Conservation (phyloP, 495 filamentous ascomycete genomes). For the Xylaria acuta region DNA sequence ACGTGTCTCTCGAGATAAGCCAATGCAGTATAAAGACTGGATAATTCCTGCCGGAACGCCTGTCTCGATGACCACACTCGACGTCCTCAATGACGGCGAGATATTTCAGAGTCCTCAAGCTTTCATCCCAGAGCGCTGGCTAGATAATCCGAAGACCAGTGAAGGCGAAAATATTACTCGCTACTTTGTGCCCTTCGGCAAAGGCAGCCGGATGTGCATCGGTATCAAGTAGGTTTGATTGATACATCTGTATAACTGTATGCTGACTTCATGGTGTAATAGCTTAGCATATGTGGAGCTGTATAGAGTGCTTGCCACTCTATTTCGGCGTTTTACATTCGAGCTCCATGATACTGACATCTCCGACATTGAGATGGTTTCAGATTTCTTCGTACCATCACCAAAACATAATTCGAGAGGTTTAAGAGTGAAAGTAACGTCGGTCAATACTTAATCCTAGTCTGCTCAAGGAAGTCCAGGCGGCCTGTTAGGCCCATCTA, state of each 20-base stretch:
- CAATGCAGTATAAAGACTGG: constrained; percentile 46
- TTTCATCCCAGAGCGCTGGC: constrained; percentile 57
- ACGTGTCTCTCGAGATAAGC: constrained; percentile 36
- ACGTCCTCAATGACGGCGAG: constrained; percentile 46
- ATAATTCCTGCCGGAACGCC: constrained; percentile 35
- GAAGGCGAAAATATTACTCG: neutral
- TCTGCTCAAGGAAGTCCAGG: no score
- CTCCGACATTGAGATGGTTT: neutral
- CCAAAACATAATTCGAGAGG: constrained; percentile 1
- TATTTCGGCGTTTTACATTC: constrained; percentile 21
- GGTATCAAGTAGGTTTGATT: constrained; percentile 2
- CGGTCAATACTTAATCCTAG: neutral
- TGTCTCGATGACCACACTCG: constrained; percentile 36
- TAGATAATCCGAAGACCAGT: constrained; percentile 17
- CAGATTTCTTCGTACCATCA: constrained; percentile 11
- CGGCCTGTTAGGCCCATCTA: no score
- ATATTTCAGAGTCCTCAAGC: constrained; percentile 45
- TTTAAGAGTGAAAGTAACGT: neutral
- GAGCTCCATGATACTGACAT: constrained; percentile 14
- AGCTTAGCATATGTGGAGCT: constrained; percentile 21
- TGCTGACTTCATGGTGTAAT: neutral
- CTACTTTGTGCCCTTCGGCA: constrained; percentile 9
- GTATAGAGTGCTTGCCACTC: constrained; percentile 9
- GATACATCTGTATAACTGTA: no score
- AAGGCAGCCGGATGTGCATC: constrained; percentile 15